Evolutionary conservation across 805 yeast species (phyloP).

Genomic region (Candida silvatica): DNA sequence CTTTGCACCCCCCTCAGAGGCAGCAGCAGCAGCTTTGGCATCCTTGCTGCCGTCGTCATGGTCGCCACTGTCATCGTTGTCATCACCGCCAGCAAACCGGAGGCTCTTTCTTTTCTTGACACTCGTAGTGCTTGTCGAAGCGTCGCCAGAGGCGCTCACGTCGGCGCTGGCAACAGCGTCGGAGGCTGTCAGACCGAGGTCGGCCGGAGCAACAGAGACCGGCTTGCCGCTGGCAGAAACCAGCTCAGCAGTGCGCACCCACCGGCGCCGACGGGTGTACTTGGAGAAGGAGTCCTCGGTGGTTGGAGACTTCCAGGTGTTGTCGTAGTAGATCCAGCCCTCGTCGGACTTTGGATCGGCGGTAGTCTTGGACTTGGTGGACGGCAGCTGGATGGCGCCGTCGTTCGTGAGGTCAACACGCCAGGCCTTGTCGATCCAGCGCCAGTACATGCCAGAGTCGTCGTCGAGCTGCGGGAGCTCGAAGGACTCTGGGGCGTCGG

Average conservation of each 20-base stretch:
- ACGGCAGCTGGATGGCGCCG: conserved; percentile 68
- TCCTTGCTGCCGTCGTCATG: no score
- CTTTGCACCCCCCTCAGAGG: no score
- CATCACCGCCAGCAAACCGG: conserved; percentile 18
- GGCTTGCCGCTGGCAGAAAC: conserved; percentile 23
- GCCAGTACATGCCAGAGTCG: conserved; percentile 74
- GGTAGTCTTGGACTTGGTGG: conserved; percentile 47
- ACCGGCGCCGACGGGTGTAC: conserved; percentile 89
- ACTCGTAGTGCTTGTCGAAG: conserved; percentile 9
- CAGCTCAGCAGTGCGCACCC: conserved; percentile 92
- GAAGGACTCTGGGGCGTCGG: conserved; percentile 68
- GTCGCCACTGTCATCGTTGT: no score
- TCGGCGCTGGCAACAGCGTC: conserved; percentile 1
- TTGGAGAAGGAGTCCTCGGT: conserved; percentile 83
- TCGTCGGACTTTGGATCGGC: conserved; percentile 74
- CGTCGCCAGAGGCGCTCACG: conserved; percentile 17
- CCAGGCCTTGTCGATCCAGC: conserved; percentile 95
- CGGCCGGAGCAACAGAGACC: conserved; percentile 1
- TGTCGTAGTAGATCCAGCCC: conserved; percentile 84
- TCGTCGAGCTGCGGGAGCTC: conserved; percentile 70
- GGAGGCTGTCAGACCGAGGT: background rate
- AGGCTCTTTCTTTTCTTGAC: conserved; percentile 17
- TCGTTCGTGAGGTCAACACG: conserved; percentile 81
- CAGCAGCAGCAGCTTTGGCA: no score
- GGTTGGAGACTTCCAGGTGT: conserved; percentile 88